Evolutionary conservation across 2,329 filamentous ascomycete species (phyloP), one percentile per base, ranked within the genome.

Genomic region (Huntiella abstrusa): DNA sequence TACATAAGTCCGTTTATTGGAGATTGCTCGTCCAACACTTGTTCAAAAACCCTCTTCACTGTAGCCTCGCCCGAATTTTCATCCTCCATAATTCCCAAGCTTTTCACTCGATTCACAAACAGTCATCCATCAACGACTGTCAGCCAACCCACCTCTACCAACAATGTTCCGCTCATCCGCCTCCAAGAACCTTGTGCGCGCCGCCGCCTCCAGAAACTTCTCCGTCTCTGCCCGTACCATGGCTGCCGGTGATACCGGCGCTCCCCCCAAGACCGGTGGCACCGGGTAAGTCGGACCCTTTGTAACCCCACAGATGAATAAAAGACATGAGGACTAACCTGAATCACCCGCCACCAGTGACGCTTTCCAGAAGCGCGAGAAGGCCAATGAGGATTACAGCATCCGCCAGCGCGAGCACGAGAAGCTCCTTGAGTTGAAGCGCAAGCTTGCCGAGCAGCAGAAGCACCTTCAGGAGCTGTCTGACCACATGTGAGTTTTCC

Each of bases 281-380:
- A 54, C 58, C 57, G 65, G 69, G 71, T 75, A 62, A 59, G 70
- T 66, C 37, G 8, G 10, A 3, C 7, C 37, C 15, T 28, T 34
- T 10, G 3, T 15, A 15, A 4, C 8, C n/a, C 12, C 28, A 19
- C 8, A 15, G 19, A 39, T 19, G 15, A 19, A 13, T 6, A 19
- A 10, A 41, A 5, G 10, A 12, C 38, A 7, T 12, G 6, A 12
- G 16, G 16, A 19, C 28, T 10, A 17, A 17, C 13, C 28, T 22
- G 2, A 12, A 41, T 34, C 15, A 43, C 19, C 11, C 19, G 10
- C 16, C 13, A 16, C 55, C 54, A 93, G 88, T 56, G 88, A 98
- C 60, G 77, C 84, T 48, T 98, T 95, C 75, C 84, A 80, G 67
- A 81, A 80, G 67, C 85, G 91, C 56, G 91, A 98, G 67, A 75